Evolutionary conservation across 2,329 filamentous ascomycete species (phyloP).

Genomic region (Cercospora brassicicola): DNA sequence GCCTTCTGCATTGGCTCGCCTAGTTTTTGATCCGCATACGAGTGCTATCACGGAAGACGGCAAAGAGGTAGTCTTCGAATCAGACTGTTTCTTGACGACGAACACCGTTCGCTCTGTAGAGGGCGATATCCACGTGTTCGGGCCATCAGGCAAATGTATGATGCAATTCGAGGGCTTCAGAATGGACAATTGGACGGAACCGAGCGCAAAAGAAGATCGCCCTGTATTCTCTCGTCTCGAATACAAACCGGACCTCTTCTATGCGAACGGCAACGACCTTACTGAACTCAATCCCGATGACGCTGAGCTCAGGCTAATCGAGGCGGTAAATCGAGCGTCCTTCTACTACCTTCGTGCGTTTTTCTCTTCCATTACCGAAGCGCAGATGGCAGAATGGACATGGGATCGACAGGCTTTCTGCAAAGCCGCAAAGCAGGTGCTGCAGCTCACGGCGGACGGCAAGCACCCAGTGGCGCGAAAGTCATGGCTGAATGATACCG

Average conservation of each 20-base stretch:
- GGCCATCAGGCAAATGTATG: slow-evolving; percentile 16
- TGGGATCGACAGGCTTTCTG: slow-evolving; percentile 25
- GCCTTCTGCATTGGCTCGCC: slow-evolving; percentile 21
- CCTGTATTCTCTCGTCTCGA: slow-evolving; percentile 22
- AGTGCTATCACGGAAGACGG: slow-evolving; percentile 30
- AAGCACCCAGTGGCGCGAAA: slow-evolving; percentile 17
- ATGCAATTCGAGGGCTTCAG: slow-evolving; percentile 26
- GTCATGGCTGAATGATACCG: slow-evolving; percentile 20
- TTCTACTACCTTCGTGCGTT: slow-evolving; percentile 22
- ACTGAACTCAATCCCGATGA: slow-evolving; percentile 16
- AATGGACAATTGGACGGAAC: slow-evolving; percentile 23
- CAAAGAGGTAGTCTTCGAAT: slow-evolving; percentile 19
- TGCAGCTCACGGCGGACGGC: slow-evolving; percentile 16
- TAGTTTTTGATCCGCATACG: slow-evolving; percentile 22
- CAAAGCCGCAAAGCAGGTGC: slow-evolving; percentile 14
- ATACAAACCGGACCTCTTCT: slow-evolving; percentile 22
- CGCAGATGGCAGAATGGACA: slow-evolving; percentile 18
- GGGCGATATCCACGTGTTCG: slow-evolving; percentile 29
- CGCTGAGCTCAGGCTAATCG: slow-evolving; percentile 18
- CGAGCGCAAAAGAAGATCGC: slow-evolving; percentile 20
- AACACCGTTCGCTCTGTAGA: slow-evolving; percentile 22
- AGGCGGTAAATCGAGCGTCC: slow-evolving; percentile 22
- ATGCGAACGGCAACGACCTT: slow-evolving; percentile 18
- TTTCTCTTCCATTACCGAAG: slow-evolving; percentile 19
- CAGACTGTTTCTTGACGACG: slow-evolving; percentile 24